Conservation (phyloP, 805 yeast genomes). For the Pichia cabralensis region DNA sequence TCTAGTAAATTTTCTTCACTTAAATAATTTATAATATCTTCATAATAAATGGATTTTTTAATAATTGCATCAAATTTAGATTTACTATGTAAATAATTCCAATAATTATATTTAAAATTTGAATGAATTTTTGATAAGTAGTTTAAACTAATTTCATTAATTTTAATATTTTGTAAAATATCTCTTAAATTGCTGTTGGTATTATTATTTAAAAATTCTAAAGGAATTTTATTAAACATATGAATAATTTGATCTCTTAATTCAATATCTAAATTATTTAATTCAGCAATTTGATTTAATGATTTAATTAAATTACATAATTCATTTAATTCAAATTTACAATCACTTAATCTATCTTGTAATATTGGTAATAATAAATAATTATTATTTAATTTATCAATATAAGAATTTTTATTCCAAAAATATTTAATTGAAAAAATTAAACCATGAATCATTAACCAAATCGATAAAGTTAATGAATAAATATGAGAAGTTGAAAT, state of each 20-base stretch:
- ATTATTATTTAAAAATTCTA: conserved; percentile 23
- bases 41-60: conserved; percentile 38
- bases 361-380: conserved; percentile 49
- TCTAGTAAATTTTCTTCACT: conserved; percentile 1
- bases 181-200: neutral
- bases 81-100: conserved; percentile 43
- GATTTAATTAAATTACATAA: conserved; percentile 49
- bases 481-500: conserved; percentile 74
- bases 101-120: conserved; percentile 9
- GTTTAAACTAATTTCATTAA: neutral
- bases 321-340: conserved; percentile 53
- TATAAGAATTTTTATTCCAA: conserved; percentile 17
- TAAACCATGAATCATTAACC: conserved; percentile 81
- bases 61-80: conserved; percentile 47
- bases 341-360: conserved; percentile 54
- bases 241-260: conserved; percentile 59
- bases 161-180: conserved; percentile 1
- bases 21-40: conserved; percentile 41
- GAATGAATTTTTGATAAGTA: conserved; percentile 3
- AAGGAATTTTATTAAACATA: conserved; percentile 36
- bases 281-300: conserved; percentile 21
- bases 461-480: conserved; percentile 61
- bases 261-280: conserved; percentile 16
- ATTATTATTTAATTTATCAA: conserved; percentile 19
- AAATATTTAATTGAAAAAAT: conserved; percentile 49